phyloP scores from a whole-genome alignment of 208 protist species.

The Trichomonas tenax region DNA sequence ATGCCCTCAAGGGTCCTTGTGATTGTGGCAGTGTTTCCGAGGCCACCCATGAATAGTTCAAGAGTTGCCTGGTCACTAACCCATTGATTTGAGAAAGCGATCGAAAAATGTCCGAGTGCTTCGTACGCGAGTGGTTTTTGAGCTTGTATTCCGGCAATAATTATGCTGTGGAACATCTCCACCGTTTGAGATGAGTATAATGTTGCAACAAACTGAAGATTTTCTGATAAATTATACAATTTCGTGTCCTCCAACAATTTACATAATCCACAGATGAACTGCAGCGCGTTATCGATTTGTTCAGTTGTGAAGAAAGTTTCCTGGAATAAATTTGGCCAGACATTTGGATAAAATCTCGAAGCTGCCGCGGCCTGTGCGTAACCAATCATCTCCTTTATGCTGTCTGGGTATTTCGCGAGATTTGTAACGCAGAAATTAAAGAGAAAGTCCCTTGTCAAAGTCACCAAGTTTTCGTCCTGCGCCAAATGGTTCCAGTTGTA shows the following conservation, averaged over 20 bases:
- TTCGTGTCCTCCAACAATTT: not conserved
- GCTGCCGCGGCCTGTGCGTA: not conserved
- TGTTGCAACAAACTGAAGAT: not conserved
- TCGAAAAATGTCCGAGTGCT: not conserved
- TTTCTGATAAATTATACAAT: not conserved
- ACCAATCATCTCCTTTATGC: not conserved
- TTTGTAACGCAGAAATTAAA: not conserved
- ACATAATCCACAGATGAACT: not conserved
- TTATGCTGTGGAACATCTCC: not conserved
- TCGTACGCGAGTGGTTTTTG: not conserved
- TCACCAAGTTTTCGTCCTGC: not conserved
- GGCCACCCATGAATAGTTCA: not conserved
- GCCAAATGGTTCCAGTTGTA: not conserved
- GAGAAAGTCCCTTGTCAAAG: not conserved
- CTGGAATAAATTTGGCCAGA: not conserved
- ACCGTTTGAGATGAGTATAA: not conserved
- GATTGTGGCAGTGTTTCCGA: not conserved
- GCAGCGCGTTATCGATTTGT: not conserved
- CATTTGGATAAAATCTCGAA: not conserved
- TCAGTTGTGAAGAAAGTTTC: not conserved
- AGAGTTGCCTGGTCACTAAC: not conserved
- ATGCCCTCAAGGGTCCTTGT: not conserved
- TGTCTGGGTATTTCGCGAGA: not conserved
- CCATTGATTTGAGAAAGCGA: not conserved
- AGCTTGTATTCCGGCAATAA: not conserved